These are phyloP conservation scores for Eruca vesicaria DNA, from an alignment of 441 rosid genomes.

Conservation along the genomic window DNA sequence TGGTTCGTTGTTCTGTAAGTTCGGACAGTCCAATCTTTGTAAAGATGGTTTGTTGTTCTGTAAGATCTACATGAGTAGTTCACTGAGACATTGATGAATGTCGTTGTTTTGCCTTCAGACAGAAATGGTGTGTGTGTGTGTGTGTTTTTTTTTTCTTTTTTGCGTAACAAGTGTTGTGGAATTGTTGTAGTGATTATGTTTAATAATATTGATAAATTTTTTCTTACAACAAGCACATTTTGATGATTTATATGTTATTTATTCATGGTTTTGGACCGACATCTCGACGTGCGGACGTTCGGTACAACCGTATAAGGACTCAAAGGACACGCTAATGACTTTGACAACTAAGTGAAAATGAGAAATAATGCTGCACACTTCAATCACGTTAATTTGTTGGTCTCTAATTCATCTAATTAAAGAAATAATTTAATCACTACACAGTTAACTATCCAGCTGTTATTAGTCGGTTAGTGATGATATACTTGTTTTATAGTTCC, in stretches of 20 bases:
- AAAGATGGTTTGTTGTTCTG: too few relatives aligned
- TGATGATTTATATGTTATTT: neutral
- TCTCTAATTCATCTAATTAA: neutral
- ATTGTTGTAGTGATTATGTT: neutral
- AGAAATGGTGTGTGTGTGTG: too few relatives aligned
- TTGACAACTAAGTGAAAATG: neutral
- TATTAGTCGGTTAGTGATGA: neutral
- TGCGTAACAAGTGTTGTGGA: too few relatives aligned
- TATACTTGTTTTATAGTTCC: neutral
- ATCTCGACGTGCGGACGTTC: neutral
- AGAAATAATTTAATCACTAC: neutral
- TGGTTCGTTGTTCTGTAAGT: too few relatives aligned
- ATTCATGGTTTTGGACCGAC: neutral
- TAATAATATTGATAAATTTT: too few relatives aligned
- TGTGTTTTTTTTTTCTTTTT: too few relatives aligned
- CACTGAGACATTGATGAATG: too few relatives aligned
- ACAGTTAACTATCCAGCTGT: neutral
- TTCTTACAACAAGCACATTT: too few relatives aligned
- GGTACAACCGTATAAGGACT: neutral
- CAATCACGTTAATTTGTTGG: neutral
- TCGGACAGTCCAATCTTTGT: too few relatives aligned
- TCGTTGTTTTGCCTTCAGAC: too few relatives aligned
- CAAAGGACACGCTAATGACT: neutral
- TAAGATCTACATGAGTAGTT: too few relatives aligned
- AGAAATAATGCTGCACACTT: neutral